Evolutionary conservation across 2,329 filamentous ascomycete genomes (phyloP), one percentile per base, ranked within the genome.

Genomic region (Boeremia lycopersici): DNA sequence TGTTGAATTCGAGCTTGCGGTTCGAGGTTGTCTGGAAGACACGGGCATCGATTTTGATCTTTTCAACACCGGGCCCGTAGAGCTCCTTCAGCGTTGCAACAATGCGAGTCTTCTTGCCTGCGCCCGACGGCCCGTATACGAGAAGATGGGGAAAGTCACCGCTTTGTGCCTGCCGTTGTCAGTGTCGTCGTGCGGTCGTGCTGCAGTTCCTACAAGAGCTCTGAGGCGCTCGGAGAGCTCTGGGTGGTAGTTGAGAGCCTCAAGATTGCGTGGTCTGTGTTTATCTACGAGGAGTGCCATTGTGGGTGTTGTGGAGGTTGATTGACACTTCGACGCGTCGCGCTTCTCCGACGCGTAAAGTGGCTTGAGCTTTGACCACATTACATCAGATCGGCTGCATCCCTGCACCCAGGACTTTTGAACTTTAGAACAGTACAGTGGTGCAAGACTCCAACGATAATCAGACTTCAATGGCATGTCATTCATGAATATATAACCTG

Each of bases 1-100:
- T 96, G 79, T 97, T 99, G 84, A 99, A 99, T 78, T 99, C 95
- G 67, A 99, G 88, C 78, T 99, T 99, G 73, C 95, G 91, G 76
- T 96, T 98, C 71, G 89, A 89, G 19, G 87, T 93, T 1, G 95
- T 98, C 77, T 96, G 93, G 80, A 99, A 99, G 55, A 97, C 89
- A 61, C 95, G 90, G 11, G 92, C 91, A 73, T 99, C 95, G 77
- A 99, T 98, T 80, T 98, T 98, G 83, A 99, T 99, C 83, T 97
- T 98, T 73, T 99, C 96, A n/a, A 96, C 95, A 38, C 95, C 93
- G 0, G 93, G 88, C 0, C 95, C 95, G 76, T 95, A 99, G 7
- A 99, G 84, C 72, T 97, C 93, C 75, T 96, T 96, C 3, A 99
- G 80, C 0, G 93, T 98, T 13, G 95, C 93, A 15, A 97, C 91